Evolutionary conservation across 768 basidiomycete genomes (phyloP), one percentile per base, ranked within the genome.

Genomic region (Thelephora ganbajun): DNA sequence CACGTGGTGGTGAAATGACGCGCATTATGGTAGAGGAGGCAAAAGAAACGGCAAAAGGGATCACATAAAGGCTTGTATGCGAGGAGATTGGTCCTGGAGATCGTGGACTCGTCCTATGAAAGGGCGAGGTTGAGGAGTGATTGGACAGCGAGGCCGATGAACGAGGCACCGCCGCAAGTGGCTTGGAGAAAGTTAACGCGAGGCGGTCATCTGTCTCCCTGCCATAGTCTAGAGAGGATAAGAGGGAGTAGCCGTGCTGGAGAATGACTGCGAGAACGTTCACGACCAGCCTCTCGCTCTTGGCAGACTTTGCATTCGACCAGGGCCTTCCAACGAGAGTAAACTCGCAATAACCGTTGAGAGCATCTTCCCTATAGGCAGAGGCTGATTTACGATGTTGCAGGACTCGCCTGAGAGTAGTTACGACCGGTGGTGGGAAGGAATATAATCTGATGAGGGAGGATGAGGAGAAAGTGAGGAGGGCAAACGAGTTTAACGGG

Each of bases 171-270:
- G 54, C 51, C 1, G 62, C 53, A 26, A 61, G 48, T 34, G 77
- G 69, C 48, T 69, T 76, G 13, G 82, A 80, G 61, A 87, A 87
- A 16, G 80, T 72, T 56, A 87, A 72, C 45, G 77, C 74, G 7
- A 87, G 58, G 36, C 79, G 74, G 62, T 87, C 84, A 54, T 86
- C 85, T 37, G 65, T 69, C 61, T 87, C 84, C 48, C 81, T 71
- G 30, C 83, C 85, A 59, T 86, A 87, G 63, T 85, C 83, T 51
- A 87, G 68, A 37, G 73, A 73, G 18, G 83, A 83, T 7, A 85
- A 66, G 53, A 77, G 79, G 19, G 64, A 64, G 57, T 77, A 83
- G 35, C 80, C 79, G 56, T 72, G 72, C 48, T 73, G 72, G 57
- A 79, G 77, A 36, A 87, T 64, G 53, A 78, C 66, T 33, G 72